phyloP scores from a whole-genome alignment of 2,329 filamentous ascomycete genomes.

The Colletotrichum lini region DNA sequence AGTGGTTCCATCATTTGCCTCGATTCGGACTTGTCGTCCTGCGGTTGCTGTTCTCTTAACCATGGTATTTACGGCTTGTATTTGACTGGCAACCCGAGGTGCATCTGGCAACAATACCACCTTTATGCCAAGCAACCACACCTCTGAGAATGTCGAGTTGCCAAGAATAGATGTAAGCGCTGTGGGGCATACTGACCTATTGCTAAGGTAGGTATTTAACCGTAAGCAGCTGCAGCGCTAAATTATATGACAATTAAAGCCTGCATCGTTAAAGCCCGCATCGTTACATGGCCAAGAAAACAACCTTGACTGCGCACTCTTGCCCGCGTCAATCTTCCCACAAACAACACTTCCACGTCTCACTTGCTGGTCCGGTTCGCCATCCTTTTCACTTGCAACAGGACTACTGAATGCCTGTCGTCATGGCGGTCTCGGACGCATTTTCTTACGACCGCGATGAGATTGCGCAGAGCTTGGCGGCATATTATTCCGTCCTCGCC shows the following conservation, averaged over 20 bases:
- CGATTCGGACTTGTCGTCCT: background rate
- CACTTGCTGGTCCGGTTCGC: constrained; percentile 10
- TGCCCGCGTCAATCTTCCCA: constrained; percentile 3
- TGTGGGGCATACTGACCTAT: background rate
- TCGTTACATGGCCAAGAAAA: constrained; percentile 10
- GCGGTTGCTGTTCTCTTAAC: background rate
- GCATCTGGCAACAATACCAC: background rate
- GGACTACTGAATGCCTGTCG: constrained; percentile 4
- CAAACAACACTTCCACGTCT: constrained; percentile 12
- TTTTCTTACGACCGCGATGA: constrained; percentile 13
- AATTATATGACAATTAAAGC: background rate
- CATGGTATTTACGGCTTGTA: constrained; percentile 2
- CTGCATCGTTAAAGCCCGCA: constrained; percentile 13
- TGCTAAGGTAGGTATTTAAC: background rate
- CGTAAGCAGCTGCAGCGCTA: constrained; percentile 6
- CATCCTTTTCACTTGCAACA: constrained; percentile 6
- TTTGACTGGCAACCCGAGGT: constrained; percentile 4
- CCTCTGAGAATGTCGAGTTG: constrained; percentile 2
- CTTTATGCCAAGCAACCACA: constrained; percentile 2
- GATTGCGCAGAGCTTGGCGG: constrained; percentile 4
- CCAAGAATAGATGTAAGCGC: constrained; percentile 11
- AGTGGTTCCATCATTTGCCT: background rate
- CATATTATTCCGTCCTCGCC: constrained; percentile 18
- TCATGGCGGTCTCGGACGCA: constrained; percentile 7
- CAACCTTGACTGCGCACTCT: constrained; percentile 13